Conservation (phyloP, 257 asterid genomes). For the Gentiana dahurica region DNA sequence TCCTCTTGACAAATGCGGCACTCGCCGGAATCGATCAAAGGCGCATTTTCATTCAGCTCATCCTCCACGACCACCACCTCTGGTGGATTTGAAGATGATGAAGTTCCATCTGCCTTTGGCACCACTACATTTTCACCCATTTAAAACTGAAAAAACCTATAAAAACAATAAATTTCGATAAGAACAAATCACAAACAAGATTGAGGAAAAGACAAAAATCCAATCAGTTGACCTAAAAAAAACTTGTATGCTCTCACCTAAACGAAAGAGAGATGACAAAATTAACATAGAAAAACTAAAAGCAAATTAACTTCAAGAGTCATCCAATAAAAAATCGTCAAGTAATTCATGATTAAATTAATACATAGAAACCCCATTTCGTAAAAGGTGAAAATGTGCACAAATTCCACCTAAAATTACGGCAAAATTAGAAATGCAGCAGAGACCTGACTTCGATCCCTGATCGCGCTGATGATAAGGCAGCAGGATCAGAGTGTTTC, state of each 20-base stretch:
- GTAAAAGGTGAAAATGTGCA: background rate
- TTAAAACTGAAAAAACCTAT: slow-evolving; percentile 16
- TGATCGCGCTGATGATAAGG: slow-evolving; percentile 31
- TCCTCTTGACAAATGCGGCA: slow-evolving; percentile 99
- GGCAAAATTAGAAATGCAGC: slow-evolving; percentile 9
- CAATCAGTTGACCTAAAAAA: no score
- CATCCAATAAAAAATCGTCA: slow-evolving; percentile 6
- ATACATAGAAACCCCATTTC: slow-evolving; percentile 13
- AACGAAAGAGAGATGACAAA: no score
- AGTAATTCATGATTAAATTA: background rate
- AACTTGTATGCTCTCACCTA: no score
- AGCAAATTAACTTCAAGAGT: background rate
- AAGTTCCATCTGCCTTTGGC: slow-evolving; percentile 42
- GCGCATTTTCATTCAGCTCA: slow-evolving; percentile 50
- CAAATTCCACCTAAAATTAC: background rate
- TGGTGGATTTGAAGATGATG: slow-evolving; percentile 30
- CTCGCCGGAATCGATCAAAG: slow-evolving; percentile 63
- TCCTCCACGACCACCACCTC: slow-evolving; percentile 31
- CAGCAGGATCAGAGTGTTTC: slow-evolving; percentile 50
- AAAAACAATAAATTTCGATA: no score
- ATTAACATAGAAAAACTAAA: no score
- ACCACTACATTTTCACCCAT: slow-evolving; percentile 17
- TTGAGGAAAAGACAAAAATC: no score
- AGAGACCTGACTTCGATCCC: slow-evolving; percentile 17
- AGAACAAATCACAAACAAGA: no score